Percentiles rank a stretch among this genome's conserved stretches.
phyloP scores from a whole-genome alignment of 805 yeast species.

The Citeromyces nyonsensis region DNA sequence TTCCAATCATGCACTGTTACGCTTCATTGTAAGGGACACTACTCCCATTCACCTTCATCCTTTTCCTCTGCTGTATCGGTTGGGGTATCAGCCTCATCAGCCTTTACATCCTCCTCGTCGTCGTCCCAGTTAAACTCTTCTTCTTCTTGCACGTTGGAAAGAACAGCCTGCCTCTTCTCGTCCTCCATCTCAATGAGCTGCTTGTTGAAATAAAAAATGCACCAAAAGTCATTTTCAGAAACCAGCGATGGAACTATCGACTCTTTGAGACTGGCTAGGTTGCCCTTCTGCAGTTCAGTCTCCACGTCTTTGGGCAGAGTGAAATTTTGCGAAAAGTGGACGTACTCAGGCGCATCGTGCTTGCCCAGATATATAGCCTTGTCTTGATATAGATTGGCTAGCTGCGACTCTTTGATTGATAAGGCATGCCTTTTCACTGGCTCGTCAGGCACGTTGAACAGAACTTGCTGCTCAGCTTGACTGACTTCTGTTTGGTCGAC shows the following conservation, averaged over 20 bases:
- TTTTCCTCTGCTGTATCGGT: slow-evolving; percentile 4
- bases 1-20: too few relatives aligned
- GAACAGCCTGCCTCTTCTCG: slow-evolving; percentile 45
- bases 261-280: slow-evolving; percentile 32
- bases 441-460: slow-evolving; percentile 26
- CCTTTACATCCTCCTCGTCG: slow-evolving; percentile 27
- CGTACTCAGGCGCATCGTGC: slow-evolving; percentile 15
- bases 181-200: slow-evolving; percentile 44
- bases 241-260: slow-evolving; percentile 51
- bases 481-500: slow-evolving; percentile 6
- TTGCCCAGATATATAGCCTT: slow-evolving; percentile 22
- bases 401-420: slow-evolving; percentile 48
- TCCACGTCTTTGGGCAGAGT: slow-evolving; percentile 27
- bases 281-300: slow-evolving; percentile 21
- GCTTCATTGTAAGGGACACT: neutral
- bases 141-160: slow-evolving; percentile 22
- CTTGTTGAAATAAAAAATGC: slow-evolving; percentile 42
- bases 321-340: slow-evolving; percentile 19
- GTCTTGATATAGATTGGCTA: slow-evolving; percentile 36
- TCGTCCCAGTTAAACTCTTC: slow-evolving; percentile 38
- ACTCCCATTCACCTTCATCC: slow-evolving; percentile 1
- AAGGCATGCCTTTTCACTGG: slow-evolving; percentile 18
- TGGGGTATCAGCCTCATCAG: slow-evolving; percentile 5
- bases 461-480: slow-evolving; percentile 11
- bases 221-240: slow-evolving; percentile 58